A percentile compares a stretch with the other conserved stretches of the same genome.
Conservation (phyloP, 2,329 filamentous ascomycete species). For the Claviceps sp. region DNA sequence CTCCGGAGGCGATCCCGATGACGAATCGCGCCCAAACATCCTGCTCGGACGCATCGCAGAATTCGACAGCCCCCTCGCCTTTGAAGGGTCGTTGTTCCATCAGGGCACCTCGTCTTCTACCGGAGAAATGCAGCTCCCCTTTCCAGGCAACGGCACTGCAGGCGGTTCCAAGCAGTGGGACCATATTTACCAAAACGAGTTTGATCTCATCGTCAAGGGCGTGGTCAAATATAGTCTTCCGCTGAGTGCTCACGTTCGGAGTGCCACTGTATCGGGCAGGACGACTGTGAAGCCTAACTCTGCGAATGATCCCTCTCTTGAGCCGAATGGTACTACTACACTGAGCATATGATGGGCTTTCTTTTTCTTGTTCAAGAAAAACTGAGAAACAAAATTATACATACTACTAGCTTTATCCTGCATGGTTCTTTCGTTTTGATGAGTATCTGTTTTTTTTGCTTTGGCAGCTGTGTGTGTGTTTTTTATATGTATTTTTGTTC, state of each 20-base stretch:
- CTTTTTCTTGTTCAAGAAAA: background rate
- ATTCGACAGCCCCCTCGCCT: constrained; percentile 78
- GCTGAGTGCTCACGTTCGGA: constrained; percentile 45
- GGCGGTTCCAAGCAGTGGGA: constrained; percentile 83
- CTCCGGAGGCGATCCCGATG: constrained; percentile 40
- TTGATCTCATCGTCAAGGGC: constrained; percentile 84
- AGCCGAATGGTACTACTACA: constrained; percentile 61
- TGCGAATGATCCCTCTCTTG: constrained; percentile 45
- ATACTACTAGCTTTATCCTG: background rate
- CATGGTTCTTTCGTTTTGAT: background rate
- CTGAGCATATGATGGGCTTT: constrained; percentile 3
- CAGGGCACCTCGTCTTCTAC: constrained; percentile 57
- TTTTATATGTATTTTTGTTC: constrained; percentile 5
- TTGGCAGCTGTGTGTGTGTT: background rate
- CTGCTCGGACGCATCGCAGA: constrained; percentile 76
- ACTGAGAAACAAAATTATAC: background rate
- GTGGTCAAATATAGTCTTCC: constrained; percentile 70
- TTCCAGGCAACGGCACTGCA: constrained; percentile 80
- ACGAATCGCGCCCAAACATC: constrained; percentile 60
- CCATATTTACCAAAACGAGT: constrained; percentile 77
- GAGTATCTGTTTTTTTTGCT: background rate
- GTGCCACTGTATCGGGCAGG: constrained; percentile 45
- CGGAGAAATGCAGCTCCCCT: constrained; percentile 68
- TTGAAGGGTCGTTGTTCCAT: constrained; percentile 81
- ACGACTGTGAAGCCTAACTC: constrained; percentile 49